phyloP scores from a whole-genome alignment of 2,329 filamentous ascomycete genomes.

The Lasiodiplodia citricola region DNA sequence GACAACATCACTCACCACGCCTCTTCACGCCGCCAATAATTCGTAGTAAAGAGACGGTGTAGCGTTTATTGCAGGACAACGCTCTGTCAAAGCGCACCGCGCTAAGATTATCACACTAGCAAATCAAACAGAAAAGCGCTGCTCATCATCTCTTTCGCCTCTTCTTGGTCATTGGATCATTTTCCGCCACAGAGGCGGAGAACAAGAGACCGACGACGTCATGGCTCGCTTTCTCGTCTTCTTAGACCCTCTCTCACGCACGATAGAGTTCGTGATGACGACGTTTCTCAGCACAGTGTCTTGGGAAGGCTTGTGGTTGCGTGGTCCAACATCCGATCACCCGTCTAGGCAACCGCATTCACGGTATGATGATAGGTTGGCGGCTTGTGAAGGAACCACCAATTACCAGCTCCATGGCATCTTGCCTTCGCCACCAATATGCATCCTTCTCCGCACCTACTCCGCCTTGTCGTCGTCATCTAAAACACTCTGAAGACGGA shows the following conservation, averaged over 20 bases:
- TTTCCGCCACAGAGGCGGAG: neutral
- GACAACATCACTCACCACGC: neutral
- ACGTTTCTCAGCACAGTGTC: neutral
- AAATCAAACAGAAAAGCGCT: neutral
- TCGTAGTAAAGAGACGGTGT: neutral
- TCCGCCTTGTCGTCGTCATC: neutral
- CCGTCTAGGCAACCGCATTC: neutral
- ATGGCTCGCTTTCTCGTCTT: too few species aligned
- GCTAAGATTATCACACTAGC: neutral
- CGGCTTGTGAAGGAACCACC: too few species aligned
- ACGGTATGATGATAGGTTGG: too few species aligned
- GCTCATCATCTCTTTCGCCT: neutral
- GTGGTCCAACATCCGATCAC: neutral
- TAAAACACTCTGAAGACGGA: neutral
- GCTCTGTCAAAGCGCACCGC: neutral
- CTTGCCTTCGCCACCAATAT: neutral
- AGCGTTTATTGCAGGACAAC: neutral
- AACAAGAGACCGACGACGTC: neutral
- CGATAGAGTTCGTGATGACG: neutral
- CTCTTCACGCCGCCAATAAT: too few species aligned
- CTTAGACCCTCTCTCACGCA: too few species aligned
- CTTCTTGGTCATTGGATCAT: neutral
- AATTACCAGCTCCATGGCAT: too few species aligned
- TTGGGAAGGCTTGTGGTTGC: neutral
- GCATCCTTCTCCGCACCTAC: neutral